Base-by-base conservation (phyloP, 495 filamentous ascomycete species). In the Neurospora sp. region DNA sequence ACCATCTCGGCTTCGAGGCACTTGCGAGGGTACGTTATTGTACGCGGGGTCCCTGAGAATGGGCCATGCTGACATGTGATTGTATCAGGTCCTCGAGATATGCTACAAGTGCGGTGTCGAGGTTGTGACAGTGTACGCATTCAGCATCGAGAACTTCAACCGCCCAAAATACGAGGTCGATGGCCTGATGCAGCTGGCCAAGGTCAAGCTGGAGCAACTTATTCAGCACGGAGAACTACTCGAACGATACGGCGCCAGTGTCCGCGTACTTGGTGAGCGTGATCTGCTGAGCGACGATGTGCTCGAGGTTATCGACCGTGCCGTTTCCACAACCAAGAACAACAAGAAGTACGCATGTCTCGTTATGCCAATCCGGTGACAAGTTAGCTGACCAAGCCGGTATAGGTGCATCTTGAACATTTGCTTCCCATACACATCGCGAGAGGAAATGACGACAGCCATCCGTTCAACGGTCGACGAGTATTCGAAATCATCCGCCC, bases 101-200 rank as follows among this genome's bases (percentile, higher is more conserved):
- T 98, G 96, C 86, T 99, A 98, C 84, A 96, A 96, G 78, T 93
- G 91, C 72, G 96, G 96, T 20, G 92, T 99, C 39, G 92, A 94
- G 80, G 94, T 96, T 5, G 96, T 99, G 16, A 98, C 96, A 0
- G 92, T 99, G 70, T 99, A 98, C 81, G 96, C 96, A 5, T 99
- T 99, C 85, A 96, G 92, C 77, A 97, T 98, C 79, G 96, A 98
- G 82, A 99, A 99, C 83, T 99, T 98, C 85, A 97, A 98, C 81
- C 89, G 96, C 6, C 94, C 94, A n/a, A 94, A 94, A 80, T 95
- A 97, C 82, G 96, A 99, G 80, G 96, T 99, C 40, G 94, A 97
- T 80, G 94, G 93, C 18, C 84, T 99, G 69, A 99, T 99, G 96
- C 93, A 97, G 75, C 96, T 99, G 86, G 95, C 94, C 41, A 97